Base-by-base conservation (phyloP, 2,329 filamentous ascomycete genomes). In the Beauveria brongniartii region DNA sequence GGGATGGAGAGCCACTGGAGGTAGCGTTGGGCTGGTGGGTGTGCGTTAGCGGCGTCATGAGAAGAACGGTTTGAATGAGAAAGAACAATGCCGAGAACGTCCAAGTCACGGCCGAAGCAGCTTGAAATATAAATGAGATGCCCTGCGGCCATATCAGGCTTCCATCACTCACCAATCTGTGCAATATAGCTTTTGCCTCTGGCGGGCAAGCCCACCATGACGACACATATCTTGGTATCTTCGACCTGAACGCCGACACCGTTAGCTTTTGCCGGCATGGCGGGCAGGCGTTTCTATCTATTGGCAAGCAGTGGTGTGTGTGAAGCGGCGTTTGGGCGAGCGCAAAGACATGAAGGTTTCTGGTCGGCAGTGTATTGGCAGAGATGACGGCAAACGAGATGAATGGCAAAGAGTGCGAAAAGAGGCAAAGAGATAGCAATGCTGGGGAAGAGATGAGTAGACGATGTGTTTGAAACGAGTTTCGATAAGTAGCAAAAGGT, bases 131-230 rank as follows among this genome's bases (percentile, higher is more conserved):
- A 3, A 14, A 37, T 37, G 5, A 16, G 12, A 16, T 20, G 28
- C 34, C 18, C 41, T 44, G 22, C 16, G 20, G 16, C 14, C 16
- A 65, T 58, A 62, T 62, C 64, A 8, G 18, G 26, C 41, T 61
- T 56, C 64, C 65, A 56, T 62, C 62, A 73, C 79, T 70, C 80
- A 94, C 92, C 92, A 84, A 97, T 97, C 71, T 96, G 92, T 67
- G 94, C 93, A 73, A 99, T 97, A 74, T 96, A 86, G 78, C 91
- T 96, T 83, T 99, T 99, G 71, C 94, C 94, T 68, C 94, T 83
- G 64, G 94, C 94, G 60, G 94, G 94, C 72, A 99, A 82, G 67
- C 94, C 94, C 63, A 99, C 94, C 94, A 99, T 97, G 69, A 99
- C 92, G 65, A 99, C 92, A 75, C 93, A 97, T 78, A 99, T 95